Conservation (phyloP, 495 filamentous ascomycete genomes). For the Penicillium silybi region DNA sequence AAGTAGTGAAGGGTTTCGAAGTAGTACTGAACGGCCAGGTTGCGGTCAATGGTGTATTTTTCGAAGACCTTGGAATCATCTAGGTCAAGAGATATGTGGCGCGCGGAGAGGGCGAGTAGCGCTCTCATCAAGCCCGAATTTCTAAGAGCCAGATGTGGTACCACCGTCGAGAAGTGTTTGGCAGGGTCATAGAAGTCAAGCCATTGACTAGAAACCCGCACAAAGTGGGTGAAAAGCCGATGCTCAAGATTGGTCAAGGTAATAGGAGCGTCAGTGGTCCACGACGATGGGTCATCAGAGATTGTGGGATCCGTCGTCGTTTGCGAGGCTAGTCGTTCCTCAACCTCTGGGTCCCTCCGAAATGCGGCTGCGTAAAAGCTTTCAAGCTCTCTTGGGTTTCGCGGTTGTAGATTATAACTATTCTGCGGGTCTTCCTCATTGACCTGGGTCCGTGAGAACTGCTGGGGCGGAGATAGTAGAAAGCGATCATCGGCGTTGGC, state of each 20-base stretch:
- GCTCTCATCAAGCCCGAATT: constrained; percentile 29
- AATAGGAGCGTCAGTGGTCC: constrained; percentile 16
- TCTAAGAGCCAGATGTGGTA: constrained; percentile 23
- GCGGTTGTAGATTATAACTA: constrained; percentile 17
- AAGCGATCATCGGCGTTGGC: constrained; percentile 25
- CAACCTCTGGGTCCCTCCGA: not conserved
- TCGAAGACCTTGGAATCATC: not conserved
- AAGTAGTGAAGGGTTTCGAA: constrained; percentile 23
- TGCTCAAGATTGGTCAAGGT: constrained; percentile 18
- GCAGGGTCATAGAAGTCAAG: constrained; percentile 25
- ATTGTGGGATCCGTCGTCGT: constrained; percentile 3
- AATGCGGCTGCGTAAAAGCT: constrained; percentile 31
- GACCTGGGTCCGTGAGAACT: not conserved
- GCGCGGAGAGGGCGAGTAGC: constrained; percentile 20
- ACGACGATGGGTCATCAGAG: constrained; percentile 16
- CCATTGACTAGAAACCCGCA: constrained; percentile 16
- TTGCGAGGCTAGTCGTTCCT: constrained; percentile 1
- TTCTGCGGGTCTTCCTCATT: constrained; percentile 3
- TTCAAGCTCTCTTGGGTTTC: constrained; percentile 17
- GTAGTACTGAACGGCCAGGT: constrained; percentile 18
- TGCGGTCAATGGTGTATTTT: constrained; percentile 8
- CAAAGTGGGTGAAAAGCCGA: constrained; percentile 22
- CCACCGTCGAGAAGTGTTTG: constrained; percentile 15
- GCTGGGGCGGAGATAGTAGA: constrained; percentile 19
- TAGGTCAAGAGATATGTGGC: constrained; percentile 14